These are phyloP conservation scores for Cantharellus cinnabarinus DNA, from an alignment of 768 basidiomycete genomes.

Conservation along the genomic window DNA sequence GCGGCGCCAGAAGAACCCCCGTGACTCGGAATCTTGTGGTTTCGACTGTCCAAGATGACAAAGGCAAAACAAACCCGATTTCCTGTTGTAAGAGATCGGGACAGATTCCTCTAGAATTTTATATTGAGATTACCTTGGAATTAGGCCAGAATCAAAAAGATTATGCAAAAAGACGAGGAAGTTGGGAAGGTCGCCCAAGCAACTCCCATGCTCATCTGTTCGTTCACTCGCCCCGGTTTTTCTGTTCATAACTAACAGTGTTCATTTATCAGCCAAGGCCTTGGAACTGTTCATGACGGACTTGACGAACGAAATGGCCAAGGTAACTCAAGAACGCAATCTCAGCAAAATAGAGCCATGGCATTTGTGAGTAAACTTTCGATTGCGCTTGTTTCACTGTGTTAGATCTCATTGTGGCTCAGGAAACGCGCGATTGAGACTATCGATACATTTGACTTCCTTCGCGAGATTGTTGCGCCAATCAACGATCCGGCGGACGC, in stretches of 20 bases:
- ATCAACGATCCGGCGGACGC: conserved; percentile 78
- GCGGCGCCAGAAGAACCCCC: neutral
- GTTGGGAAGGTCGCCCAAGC: conserved; percentile 96
- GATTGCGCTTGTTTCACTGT: neutral
- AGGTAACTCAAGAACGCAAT: conserved; percentile 57
- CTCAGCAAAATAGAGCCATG: conserved; percentile 82
- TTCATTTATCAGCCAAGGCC: conserved; percentile 49
- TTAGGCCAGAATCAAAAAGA: conserved; percentile 94
- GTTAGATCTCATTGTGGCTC: neutral
- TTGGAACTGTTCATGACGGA: conserved; percentile 78
- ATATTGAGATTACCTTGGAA: neutral
- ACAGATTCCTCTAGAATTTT: neutral
- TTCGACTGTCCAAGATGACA: conserved; percentile 18
- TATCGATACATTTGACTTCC: conserved; percentile 79
- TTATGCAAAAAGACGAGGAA: conserved; percentile 99
- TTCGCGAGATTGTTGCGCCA: conserved; percentile 72
- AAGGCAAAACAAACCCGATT: conserved; percentile 86
- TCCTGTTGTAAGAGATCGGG: conserved; percentile 45
- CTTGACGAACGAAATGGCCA: conserved; percentile 63
- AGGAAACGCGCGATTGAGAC: conserved; percentile 88
- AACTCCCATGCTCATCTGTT: conserved; percentile 91
- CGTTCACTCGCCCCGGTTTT: conserved; percentile 16
- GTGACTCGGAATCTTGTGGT: neutral
- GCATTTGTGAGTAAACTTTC: conserved; percentile 50
- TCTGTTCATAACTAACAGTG: neutral